Evolutionary conservation across 2,329 filamentous ascomycete genomes (phyloP).

Genomic region (Cytospora piceae): DNA sequence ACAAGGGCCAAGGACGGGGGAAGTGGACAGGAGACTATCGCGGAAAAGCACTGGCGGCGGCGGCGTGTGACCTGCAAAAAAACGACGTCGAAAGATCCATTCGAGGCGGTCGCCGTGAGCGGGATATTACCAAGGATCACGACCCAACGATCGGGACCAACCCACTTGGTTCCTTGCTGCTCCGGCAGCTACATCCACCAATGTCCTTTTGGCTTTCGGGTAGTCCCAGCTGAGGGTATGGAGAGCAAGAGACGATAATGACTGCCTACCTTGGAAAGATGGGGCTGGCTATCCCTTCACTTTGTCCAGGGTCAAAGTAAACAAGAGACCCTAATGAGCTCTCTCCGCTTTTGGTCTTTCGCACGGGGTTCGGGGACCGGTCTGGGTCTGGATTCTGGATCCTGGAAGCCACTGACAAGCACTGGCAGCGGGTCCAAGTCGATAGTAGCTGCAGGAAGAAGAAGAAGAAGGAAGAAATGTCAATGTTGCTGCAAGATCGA

Average conservation of each 20-base stretch:
- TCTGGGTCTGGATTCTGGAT: not conserved
- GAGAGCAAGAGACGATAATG: not conserved
- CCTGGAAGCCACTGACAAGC: constrained; percentile 24
- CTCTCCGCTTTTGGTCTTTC: constrained; percentile 1
- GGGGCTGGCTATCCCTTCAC: not conserved
- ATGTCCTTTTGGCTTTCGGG: constrained; percentile 9
- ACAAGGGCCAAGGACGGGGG: constrained; percentile 5
- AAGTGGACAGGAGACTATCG: constrained; percentile 23
- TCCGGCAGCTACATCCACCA: not conserved
- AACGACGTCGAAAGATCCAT: constrained; percentile 18
- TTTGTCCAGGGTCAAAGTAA: constrained; percentile 12
- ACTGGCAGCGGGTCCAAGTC: constrained; percentile 15
- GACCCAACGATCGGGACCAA: constrained; percentile 16
- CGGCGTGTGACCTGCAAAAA: constrained; percentile 22
- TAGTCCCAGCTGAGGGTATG: not conserved
- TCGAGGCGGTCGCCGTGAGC: constrained; percentile 15
- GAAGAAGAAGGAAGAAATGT: not conserved
- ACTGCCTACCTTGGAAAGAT: constrained; percentile 11
- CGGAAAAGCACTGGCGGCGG: constrained; percentile 21
- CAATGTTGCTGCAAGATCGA: constrained; percentile 2
- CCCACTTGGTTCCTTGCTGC: constrained; percentile 6
- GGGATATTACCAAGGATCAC: constrained; percentile 17
- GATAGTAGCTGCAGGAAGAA: constrained; percentile 11
- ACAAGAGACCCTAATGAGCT: constrained; percentile 13
- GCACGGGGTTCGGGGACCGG: constrained; percentile 12